phyloP scores from a whole-genome alignment of 352 stramenopile species.

The Globisporangium abappressorium region DNA sequence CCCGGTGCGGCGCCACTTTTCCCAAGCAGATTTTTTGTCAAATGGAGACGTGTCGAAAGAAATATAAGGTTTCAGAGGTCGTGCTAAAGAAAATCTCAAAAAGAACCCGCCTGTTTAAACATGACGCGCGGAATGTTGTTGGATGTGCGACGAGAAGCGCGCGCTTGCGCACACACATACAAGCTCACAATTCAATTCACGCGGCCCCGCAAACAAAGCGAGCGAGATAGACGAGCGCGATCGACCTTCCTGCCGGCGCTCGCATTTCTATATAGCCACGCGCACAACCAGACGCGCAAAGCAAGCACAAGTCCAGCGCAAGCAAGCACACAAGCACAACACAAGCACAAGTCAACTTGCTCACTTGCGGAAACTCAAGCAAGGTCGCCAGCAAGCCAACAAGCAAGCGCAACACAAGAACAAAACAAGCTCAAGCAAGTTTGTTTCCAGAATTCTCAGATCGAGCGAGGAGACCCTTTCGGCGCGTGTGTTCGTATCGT shows the following conservation, averaged over 20 bases:
- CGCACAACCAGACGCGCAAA: not conserved
- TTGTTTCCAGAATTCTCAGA: not conserved
- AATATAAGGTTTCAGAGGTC: conserved; percentile 4
- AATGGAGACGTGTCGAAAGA: not conserved
- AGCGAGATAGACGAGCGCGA: conserved; percentile 8
- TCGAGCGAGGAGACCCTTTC: not conserved
- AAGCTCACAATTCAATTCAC: conserved; percentile 8
- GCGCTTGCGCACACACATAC: not conserved
- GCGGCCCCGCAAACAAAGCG: not conserved
- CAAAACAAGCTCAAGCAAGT: not conserved
- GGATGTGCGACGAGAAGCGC: conserved; percentile 4
- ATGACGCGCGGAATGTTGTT: not conserved
- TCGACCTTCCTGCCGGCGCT: not conserved
- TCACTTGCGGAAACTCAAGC: not conserved
- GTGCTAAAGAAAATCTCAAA: not conserved
- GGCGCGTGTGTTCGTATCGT: not conserved
- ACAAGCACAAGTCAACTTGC: not conserved
- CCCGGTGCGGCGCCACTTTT: not conserved
- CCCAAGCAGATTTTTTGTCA: conserved; percentile 1
- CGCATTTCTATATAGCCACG: conserved; percentile 6
- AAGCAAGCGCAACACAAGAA: not conserved
- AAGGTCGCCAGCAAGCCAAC: not conserved
- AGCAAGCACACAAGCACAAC: not conserved
- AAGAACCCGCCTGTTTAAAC: not conserved
- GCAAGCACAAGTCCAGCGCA: not conserved